These are phyloP conservation scores for Podaxis carcinomalis DNA, from an alignment of 768 basidiomycete species.

Conservation along the genomic window DNA sequence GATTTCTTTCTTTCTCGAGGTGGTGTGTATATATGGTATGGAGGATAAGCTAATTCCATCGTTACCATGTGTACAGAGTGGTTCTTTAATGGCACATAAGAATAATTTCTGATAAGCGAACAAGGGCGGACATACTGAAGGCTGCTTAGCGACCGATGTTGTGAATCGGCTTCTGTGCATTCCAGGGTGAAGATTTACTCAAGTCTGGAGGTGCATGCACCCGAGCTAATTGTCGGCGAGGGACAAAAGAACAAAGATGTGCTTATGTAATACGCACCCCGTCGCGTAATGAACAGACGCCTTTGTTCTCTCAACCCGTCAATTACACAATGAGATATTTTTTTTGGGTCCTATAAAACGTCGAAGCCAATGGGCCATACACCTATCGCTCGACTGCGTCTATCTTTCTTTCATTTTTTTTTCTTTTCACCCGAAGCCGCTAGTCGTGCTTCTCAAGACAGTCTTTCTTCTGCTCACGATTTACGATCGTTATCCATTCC, in stretches of 20 bases:
- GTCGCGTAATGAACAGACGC: neutral
- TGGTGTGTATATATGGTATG: neutral
- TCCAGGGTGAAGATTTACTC: neutral
- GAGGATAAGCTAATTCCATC: neutral
- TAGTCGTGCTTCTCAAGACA: slow-evolving; percentile 21
- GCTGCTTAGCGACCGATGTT: neutral
- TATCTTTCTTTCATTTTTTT: neutral
- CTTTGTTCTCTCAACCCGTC: neutral
- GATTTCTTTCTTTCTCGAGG: neutral
- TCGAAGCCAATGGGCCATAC: neutral
- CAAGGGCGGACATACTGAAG: neutral
- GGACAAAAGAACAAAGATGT: neutral
- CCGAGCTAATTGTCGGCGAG: neutral
- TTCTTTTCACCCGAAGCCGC: slow-evolving; percentile 15
- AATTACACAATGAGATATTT: neutral
- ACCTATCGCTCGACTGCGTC: neutral
- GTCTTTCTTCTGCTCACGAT: neutral
- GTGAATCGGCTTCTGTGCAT: neutral
- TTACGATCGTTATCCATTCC: neutral
- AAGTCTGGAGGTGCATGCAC: neutral
- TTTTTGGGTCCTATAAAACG: neutral
- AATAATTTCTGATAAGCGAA: neutral
- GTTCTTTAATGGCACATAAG: neutral
- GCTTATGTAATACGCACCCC: neutral
- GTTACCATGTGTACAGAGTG: slow-evolving; percentile 1